These are phyloP conservation scores for Parsonsia alboflavescens DNA, from an alignment of 257 asterid species.

Conservation along the genomic window DNA sequence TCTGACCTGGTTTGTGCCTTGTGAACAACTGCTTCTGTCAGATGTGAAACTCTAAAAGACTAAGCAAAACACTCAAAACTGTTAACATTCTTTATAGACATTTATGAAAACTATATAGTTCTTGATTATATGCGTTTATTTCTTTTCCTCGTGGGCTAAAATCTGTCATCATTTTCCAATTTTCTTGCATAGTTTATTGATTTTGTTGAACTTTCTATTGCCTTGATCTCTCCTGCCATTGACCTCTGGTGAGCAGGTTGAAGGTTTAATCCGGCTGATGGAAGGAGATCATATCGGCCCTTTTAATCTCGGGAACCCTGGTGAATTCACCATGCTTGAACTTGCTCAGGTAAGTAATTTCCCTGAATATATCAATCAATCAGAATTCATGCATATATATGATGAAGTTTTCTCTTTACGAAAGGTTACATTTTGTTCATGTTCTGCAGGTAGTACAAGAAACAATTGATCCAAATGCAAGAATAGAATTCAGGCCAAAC, in stretches of 20 bases:
- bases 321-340: conserved; percentile 91
- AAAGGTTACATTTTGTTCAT: no score
- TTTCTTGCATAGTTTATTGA: not conserved
- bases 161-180: not conserved
- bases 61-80: no score
- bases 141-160: not conserved
- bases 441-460: conserved; percentile 69
- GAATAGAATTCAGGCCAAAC: conserved; percentile 67
- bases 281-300: conserved; percentile 90
- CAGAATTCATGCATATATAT: not conserved
- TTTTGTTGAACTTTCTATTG: no score
- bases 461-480: conserved; percentile 66
- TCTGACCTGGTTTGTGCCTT: conserved; percentile 52
- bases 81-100: no score
- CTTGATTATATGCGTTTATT: not conserved
- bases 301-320: conserved; percentile 81
- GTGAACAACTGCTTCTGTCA: no score
- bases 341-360: conserved; percentile 57
- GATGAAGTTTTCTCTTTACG: not conserved
- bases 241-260: conserved; percentile 39
- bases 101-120: no score
- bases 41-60: no score
- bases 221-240: not conserved
- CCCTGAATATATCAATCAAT: not conserved
- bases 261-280: conserved; percentile 73